Conservation (phyloP, 2,329 filamentous ascomycete species). For the Neofusicoccum laricinum region DNA sequence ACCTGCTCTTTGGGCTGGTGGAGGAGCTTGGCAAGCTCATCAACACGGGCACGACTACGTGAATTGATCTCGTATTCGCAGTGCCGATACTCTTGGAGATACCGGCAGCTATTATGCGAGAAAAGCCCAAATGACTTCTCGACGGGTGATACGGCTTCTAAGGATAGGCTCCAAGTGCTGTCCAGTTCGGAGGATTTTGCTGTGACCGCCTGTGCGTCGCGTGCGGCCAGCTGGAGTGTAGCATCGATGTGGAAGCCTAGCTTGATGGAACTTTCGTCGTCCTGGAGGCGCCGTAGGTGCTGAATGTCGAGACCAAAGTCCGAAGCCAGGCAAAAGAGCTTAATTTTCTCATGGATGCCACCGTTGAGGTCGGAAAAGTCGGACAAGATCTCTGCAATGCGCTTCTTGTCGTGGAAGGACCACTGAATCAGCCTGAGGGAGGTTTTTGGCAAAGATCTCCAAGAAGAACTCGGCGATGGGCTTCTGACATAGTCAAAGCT, state of each 20-base stretch:
- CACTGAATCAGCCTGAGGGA: constrained; percentile 5
- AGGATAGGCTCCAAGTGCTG: background rate
- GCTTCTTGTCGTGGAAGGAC: constrained; percentile 21
- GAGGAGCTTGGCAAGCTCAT: constrained; percentile 14
- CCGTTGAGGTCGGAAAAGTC: constrained; percentile 18
- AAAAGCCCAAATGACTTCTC: background rate
- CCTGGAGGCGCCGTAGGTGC: constrained; percentile 19
- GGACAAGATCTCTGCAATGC: constrained; percentile 14
- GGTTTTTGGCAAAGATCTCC: background rate
- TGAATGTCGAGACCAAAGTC: constrained; percentile 18
- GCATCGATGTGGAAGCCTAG: constrained; percentile 21
- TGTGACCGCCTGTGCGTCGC: background rate
- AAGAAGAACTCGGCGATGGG: background rate
- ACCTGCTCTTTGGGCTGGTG: constrained; percentile 18
- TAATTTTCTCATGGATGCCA: constrained; percentile 21
- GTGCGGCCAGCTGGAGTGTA: constrained; percentile 13
- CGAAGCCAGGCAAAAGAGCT: constrained; percentile 19
- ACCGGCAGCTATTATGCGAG: background rate
- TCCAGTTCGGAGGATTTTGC: background rate
- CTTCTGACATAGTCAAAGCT: background rate
- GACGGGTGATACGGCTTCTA: background rate
- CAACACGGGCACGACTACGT: background rate
- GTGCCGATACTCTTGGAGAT: background rate
- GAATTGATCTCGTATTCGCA: background rate
- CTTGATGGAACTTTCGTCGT: constrained; percentile 17